Conservation (phyloP, 2,329 filamentous ascomycete species). For the Fusarium phyllophilum region DNA sequence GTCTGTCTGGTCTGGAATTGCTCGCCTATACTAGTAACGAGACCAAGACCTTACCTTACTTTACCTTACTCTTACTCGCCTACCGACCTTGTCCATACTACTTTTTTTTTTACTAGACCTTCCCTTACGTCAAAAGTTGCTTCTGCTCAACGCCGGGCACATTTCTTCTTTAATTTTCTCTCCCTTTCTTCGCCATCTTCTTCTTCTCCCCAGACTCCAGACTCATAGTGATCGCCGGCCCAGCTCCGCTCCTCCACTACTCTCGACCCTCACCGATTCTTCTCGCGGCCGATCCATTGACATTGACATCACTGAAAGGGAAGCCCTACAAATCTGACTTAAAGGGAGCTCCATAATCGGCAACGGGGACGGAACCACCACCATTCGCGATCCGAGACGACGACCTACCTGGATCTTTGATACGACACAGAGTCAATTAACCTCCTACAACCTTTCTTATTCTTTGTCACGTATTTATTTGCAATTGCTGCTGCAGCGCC, state of each 20-base stretch:
- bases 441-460: conserved; percentile 10
- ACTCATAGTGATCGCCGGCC: conserved; percentile 17
- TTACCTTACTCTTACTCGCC: conserved; percentile 7
- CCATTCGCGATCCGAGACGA: conserved; percentile 12
- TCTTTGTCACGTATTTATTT: not conserved
- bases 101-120: conserved; percentile 2
- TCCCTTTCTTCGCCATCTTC: conserved; percentile 4
- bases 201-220: conserved; percentile 12
- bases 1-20: conserved; percentile 20
- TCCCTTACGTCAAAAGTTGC: conserved; percentile 27
- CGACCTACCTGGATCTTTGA: conserved; percentile 1
- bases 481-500: conserved; percentile 12
- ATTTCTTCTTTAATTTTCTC: conserved; percentile 5
- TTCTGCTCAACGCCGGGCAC: conserved; percentile 9
- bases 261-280: conserved; percentile 34
- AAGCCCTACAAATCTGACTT: conserved; percentile 15
- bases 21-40: conserved; percentile 5
- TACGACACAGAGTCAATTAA: conserved; percentile 6
- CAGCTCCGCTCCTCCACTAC: conserved; percentile 32
- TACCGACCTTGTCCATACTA: not conserved
- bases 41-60: not conserved
- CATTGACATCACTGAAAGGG: conserved; percentile 34
- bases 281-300: conserved; percentile 30
- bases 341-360: conserved; percentile 34
- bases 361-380: conserved; percentile 5